Conservation (phyloP, 768 basidiomycete species). For the Amanita thiersii region DNA sequence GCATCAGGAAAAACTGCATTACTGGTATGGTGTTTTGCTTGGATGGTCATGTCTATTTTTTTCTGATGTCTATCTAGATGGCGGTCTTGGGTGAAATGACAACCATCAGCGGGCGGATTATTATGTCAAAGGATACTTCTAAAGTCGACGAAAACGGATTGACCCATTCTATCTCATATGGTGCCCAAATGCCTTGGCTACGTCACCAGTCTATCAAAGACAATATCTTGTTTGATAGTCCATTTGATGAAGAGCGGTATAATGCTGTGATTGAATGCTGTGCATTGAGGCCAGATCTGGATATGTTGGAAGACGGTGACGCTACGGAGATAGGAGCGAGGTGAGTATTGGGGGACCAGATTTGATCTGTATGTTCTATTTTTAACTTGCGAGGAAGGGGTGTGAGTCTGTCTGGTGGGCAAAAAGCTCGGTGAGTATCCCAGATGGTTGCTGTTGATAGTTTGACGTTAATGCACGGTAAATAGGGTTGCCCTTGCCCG, state of each 20-base stretch:
- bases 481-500: slow-evolving; percentile 74
- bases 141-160: slow-evolving; percentile 52
- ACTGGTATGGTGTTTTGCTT: slow-evolving; percentile 33
- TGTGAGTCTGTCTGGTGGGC: slow-evolving; percentile 73
- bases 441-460: background rate
- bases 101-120: slow-evolving; percentile 35
- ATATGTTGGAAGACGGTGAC: slow-evolving; percentile 82
- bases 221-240: slow-evolving; percentile 76
- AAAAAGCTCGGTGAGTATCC: slow-evolving; percentile 58
- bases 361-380: slow-evolving; percentile 3
- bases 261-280: slow-evolving; percentile 75
- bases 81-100: slow-evolving; percentile 71
- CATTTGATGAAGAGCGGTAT: slow-evolving; percentile 68
- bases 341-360: slow-evolving; percentile 18
- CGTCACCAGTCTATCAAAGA: slow-evolving; percentile 68
- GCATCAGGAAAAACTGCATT: slow-evolving; percentile 81
- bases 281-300: slow-evolving; percentile 73
- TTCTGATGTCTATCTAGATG: slow-evolving; percentile 34
- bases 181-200: slow-evolving; percentile 66
- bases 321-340: slow-evolving; percentile 75
- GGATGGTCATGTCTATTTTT: background rate
- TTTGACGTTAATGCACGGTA: background rate
- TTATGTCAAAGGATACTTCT: slow-evolving; percentile 59
- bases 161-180: slow-evolving; percentile 61
- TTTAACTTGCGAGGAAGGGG: slow-evolving; percentile 31